Evolutionary conservation across 345 rosid species (phyloP).

Genomic region (Gossypium herbaceum): DNA sequence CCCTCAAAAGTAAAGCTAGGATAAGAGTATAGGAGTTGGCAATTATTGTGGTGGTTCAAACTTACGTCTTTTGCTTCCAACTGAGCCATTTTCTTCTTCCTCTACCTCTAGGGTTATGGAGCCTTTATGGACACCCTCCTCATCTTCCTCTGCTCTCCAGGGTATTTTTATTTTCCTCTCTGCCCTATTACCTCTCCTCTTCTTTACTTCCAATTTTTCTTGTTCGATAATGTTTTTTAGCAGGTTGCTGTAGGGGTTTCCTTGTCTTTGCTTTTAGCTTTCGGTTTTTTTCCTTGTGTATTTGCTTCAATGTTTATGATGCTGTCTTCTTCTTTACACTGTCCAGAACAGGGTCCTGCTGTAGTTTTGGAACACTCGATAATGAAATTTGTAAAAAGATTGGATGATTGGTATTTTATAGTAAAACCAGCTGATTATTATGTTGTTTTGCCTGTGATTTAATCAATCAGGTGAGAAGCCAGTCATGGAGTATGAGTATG

Average conservation of each 20-base stretch:
- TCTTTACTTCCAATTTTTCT: not conserved
- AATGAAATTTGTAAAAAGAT: not conserved
- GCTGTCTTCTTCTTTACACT: not conserved
- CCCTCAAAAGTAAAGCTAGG: not conserved
- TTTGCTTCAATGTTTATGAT: not conserved
- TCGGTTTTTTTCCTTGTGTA: not conserved
- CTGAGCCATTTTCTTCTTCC: conserved; percentile 29
- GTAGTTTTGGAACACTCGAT: not conserved
- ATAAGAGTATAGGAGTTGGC: conserved; percentile 26
- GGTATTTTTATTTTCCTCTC: conserved; percentile 27
- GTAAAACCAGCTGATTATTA: not conserved
- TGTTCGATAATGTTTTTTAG: not conserved
- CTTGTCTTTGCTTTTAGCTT: not conserved
- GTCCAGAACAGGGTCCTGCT: not conserved
- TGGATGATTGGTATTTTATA: not conserved
- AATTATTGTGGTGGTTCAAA: conserved; percentile 23
- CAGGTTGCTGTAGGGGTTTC: not conserved
- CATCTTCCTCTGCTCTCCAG: conserved; percentile 24
- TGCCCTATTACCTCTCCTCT: conserved; percentile 2
- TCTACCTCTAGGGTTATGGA: conserved; percentile 30
- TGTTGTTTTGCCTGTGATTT: not conserved
- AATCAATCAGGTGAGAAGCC: conserved; percentile 29
- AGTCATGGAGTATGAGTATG: conserved; percentile 25
- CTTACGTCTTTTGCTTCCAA: conserved; percentile 25
- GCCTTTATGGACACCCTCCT: conserved; percentile 35